Evolutionary conservation across 75 land plant genomes (phyloP).

Genomic region (Gnetum montanum): DNA sequence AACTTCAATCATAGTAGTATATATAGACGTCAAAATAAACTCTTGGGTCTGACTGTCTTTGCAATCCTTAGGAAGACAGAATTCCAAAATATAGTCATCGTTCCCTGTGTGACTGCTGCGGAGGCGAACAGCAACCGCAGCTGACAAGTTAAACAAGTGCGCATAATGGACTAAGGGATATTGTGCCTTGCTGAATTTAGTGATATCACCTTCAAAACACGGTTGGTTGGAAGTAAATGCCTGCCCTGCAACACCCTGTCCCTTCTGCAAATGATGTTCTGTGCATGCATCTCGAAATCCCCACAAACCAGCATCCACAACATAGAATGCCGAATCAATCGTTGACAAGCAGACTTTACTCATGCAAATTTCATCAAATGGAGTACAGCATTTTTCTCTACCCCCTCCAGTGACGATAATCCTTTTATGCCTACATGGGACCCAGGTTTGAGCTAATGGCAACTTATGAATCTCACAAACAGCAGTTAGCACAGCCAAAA

Average conservation of each 20-base stretch:
- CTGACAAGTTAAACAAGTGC: conserved; percentile 43
- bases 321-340: conserved; percentile 51
- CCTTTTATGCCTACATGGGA: conserved; percentile 51
- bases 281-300: conserved; percentile 77
- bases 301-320: conserved; percentile 53
- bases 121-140: conserved; percentile 68
- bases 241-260: conserved; percentile 76
- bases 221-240: conserved; percentile 50
- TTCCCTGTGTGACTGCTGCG: conserved; percentile 46
- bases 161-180: conserved; percentile 88
- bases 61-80: conserved; percentile 52
- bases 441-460: conserved; percentile 92
- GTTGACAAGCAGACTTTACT: conserved; percentile 56
- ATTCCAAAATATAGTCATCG: conserved; percentile 71
- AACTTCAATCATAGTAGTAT: conserved; percentile 48
- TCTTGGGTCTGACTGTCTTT: conserved; percentile 22
- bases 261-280: conserved; percentile 71
- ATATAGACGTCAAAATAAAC: conserved; percentile 29
- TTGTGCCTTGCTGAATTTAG: conserved; percentile 50
- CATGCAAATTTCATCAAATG: conserved; percentile 46
- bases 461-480: conserved; percentile 73
- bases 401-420: conserved; percentile 36
- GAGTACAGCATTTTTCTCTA: conserved; percentile 26
- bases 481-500: conserved; percentile 54
- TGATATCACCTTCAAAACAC: conserved; percentile 44